Conservation (phyloP, 768 basidiomycete genomes). For the Agaricus bisporus region DNA sequence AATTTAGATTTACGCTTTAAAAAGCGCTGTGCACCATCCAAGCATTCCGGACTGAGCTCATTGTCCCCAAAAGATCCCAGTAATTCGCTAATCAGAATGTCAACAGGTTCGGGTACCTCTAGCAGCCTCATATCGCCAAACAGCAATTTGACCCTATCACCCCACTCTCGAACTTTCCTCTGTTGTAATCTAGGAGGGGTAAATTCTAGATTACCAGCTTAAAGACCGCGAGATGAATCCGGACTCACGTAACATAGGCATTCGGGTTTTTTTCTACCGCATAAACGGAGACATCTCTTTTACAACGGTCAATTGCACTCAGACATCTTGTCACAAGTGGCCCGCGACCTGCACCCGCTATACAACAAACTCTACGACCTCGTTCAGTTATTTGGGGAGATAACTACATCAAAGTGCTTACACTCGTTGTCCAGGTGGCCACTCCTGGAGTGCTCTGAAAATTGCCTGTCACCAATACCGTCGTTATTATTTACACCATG, state of each 20-base stretch:
- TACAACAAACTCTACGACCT: conserved; percentile 64
- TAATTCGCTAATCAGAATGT: conserved; percentile 93
- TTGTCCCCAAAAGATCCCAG: conserved; percentile 98
- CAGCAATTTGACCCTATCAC: conserved; percentile 68
- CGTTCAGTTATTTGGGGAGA: background rate
- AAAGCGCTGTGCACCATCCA: conserved; percentile 93
- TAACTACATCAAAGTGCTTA: conserved; percentile 29
- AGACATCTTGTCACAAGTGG: conserved; percentile 86
- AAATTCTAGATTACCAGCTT: background rate
- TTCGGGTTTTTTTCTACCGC: conserved; percentile 97
- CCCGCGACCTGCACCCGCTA: conserved; percentile 94
- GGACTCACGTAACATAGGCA: conserved; percentile 82
- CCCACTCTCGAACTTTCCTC: conserved; percentile 79
- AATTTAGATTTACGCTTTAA: conserved; percentile 65
- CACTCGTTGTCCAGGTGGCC: conserved; percentile 56
- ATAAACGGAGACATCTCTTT: conserved; percentile 60
- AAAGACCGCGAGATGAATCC: background rate
- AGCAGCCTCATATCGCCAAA: conserved; percentile 92
- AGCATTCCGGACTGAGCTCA: conserved; percentile 95
- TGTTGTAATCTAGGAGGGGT: conserved; percentile 65
- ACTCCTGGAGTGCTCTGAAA: conserved; percentile 70
- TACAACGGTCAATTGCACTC: conserved; percentile 63
- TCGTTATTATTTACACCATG: conserved; percentile 9
- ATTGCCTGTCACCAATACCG: conserved; percentile 51
- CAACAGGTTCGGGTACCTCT: conserved; percentile 78